These are phyloP conservation scores for Apiospora rasikravindrae DNA, from an alignment of 2,329 filamentous ascomycete genomes.

Conservation along the genomic window DNA sequence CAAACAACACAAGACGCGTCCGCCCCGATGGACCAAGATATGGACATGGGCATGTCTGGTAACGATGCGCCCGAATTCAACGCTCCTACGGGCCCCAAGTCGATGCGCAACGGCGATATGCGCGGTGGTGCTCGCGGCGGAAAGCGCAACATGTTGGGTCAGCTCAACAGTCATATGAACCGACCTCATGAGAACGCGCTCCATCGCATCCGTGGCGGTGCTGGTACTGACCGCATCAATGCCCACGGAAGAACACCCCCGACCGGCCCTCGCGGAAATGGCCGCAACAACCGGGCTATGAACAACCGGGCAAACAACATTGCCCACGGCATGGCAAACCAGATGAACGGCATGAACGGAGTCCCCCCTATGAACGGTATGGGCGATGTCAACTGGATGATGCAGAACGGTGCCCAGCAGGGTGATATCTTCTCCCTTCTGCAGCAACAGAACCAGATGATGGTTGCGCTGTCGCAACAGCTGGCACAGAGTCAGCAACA, in stretches of 20 bases:
- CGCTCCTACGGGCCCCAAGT: conserved; percentile 88
- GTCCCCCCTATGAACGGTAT: conserved; percentile 50
- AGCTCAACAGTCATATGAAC: conserved; percentile 84
- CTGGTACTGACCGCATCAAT: conserved; percentile 80
- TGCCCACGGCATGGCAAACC: conserved; percentile 46
- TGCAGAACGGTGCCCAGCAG: conserved; percentile 44
- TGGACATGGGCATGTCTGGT: conserved; percentile 70
- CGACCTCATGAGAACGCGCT: conserved; percentile 75
- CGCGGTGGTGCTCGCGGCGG: conserved; percentile 64
- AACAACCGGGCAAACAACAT: conserved; percentile 58
- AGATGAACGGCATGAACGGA: conserved; percentile 40
- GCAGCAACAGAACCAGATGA: conserved; percentile 87
- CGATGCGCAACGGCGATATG: conserved; percentile 73
- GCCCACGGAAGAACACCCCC: conserved; percentile 73
- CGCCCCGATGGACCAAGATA: conserved; percentile 61
- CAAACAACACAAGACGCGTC: conserved; percentile 32
- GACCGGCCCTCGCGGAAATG: conserved; percentile 70
- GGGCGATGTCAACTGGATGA: conserved; percentile 54
- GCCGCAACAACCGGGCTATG: conserved; percentile 54
- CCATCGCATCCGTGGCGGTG: conserved; percentile 77
- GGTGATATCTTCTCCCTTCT: conserved; percentile 78
- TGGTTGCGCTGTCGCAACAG: conserved; percentile 74
- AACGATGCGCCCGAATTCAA: conserved; percentile 56
- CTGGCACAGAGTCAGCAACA: conserved; percentile 59
- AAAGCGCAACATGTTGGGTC: conserved; percentile 78